These are phyloP conservation scores for Scytalidium sp. DNA, from an alignment of 2,329 filamentous ascomycete species.

Conservation along the genomic window DNA sequence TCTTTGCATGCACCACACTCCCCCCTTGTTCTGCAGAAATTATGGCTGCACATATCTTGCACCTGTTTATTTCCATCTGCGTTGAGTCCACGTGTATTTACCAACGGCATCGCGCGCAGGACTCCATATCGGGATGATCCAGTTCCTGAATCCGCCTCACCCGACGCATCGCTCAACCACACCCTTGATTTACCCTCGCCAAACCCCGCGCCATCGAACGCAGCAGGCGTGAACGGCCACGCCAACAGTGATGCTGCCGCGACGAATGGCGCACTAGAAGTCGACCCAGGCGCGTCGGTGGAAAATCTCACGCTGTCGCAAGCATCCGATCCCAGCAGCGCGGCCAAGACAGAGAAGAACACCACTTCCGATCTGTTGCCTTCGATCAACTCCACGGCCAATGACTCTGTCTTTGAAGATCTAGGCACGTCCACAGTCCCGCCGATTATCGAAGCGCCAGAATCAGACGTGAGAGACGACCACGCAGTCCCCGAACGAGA, in stretches of 20 bases:
- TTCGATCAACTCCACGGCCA: constrained; percentile 13
- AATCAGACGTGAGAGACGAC: constrained; percentile 26
- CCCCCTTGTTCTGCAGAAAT: constrained; percentile 21
- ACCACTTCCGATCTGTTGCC: constrained; percentile 9
- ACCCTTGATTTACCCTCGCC: constrained; percentile 1
- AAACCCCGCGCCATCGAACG: constrained; percentile 9
- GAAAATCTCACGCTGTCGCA: background rate
- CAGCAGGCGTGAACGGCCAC: constrained; percentile 17
- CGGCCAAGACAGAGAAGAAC: constrained; percentile 1
- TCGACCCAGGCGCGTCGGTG: background rate
- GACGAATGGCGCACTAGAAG: background rate
- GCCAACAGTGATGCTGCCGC: constrained; percentile 15
- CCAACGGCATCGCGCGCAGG: constrained; percentile 28
- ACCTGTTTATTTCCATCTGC: constrained; percentile 17
- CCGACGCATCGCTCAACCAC: constrained; percentile 10
- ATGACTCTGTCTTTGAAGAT: constrained; percentile 22
- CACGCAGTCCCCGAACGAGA: background rate
- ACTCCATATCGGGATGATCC: constrained; percentile 25
- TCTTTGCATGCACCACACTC: constrained; percentile 20
- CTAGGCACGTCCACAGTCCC: constrained; percentile 21
- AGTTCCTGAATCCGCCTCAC: constrained; percentile 17
- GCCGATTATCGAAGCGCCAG: constrained; percentile 25
- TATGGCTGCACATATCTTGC: too few relatives aligned
- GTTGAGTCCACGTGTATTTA: constrained; percentile 29
- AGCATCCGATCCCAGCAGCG: constrained; percentile 1